A percentile compares a stretch with the other conserved stretches of the same genome.
Evolutionary conservation across 2,329 filamentous ascomycete genomes (phyloP).

Genomic region (Microsporum canis): DNA sequence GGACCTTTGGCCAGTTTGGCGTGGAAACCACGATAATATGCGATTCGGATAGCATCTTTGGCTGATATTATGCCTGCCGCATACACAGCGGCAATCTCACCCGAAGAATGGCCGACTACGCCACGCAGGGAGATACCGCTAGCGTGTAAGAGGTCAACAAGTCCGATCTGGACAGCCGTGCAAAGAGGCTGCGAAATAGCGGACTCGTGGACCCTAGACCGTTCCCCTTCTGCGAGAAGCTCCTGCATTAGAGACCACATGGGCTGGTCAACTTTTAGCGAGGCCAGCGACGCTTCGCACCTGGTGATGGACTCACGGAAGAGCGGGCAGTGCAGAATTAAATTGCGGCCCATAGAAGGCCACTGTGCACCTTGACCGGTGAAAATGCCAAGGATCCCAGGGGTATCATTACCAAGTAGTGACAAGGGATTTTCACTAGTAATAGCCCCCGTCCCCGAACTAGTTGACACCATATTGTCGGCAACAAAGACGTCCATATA

Average conservation of each 20-base stretch:
- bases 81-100: slow-evolving; percentile 43
- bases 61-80: slow-evolving; percentile 36
- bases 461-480: too few relatives aligned
- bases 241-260: slow-evolving; percentile 32
- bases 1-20: slow-evolving; percentile 14
- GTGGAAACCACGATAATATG: slow-evolving; percentile 37
- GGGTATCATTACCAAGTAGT: not conserved
- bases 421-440: too few relatives aligned
- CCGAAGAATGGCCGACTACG: slow-evolving; percentile 39
- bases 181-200: slow-evolving; percentile 15
- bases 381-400: slow-evolving; percentile 9
- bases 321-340: slow-evolving; percentile 7
- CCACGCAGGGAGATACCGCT: slow-evolving; percentile 24
- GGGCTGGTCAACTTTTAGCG: slow-evolving; percentile 1
- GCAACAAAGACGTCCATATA: too few relatives aligned
- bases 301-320: slow-evolving; percentile 10
- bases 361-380: slow-evolving; percentile 17
- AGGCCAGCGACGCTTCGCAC: slow-evolving; percentile 7
- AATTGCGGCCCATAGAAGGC: slow-evolving; percentile 14
- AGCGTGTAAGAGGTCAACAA: slow-evolving; percentile 11
- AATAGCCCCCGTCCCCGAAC: too few relatives aligned
- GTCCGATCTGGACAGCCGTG: slow-evolving; percentile 13
- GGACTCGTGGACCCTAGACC: not conserved
- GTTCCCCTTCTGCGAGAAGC: not conserved
- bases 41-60: slow-evolving; percentile 33